These are phyloP conservation scores for Zygosaccharomyces rouxii DNA, from an alignment of 805 yeast species.

Conservation along the genomic window DNA sequence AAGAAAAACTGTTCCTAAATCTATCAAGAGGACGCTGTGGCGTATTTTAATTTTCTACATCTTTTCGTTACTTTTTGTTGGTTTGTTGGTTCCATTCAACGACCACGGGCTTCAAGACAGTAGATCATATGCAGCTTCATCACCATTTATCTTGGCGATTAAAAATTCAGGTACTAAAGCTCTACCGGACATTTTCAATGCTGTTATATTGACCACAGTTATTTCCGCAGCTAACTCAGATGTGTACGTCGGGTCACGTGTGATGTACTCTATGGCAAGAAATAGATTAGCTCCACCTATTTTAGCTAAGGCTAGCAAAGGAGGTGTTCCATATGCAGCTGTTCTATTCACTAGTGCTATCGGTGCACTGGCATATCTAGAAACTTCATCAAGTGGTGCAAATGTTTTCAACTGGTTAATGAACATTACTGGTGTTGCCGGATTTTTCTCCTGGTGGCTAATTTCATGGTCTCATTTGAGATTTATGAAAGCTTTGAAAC, in stretches of 20 bases:
- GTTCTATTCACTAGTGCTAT: slow-evolving; percentile 55
- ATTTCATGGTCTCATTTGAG: slow-evolving; percentile 62
- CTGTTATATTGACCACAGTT: slow-evolving; percentile 59
- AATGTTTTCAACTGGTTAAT: slow-evolving; percentile 68
- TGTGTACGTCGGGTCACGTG: slow-evolving; percentile 66
- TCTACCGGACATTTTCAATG: slow-evolving; percentile 68
- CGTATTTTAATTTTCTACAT: slow-evolving; percentile 66
- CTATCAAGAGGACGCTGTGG: slow-evolving; percentile 62
- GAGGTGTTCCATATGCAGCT: slow-evolving; percentile 59
- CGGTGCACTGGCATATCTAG: slow-evolving; percentile 62
- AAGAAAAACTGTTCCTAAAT: slow-evolving; percentile 63
- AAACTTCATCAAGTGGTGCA: slow-evolving; percentile 48
- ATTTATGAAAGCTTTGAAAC: slow-evolving; percentile 60
- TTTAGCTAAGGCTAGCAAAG: slow-evolving; percentile 43
- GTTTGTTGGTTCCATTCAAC: slow-evolving; percentile 63
- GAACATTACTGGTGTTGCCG: slow-evolving; percentile 73
- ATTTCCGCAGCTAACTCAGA: slow-evolving; percentile 79
- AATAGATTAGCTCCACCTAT: slow-evolving; percentile 53
- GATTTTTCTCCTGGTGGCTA: slow-evolving; percentile 68
- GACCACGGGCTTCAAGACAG: slow-evolving; percentile 46
- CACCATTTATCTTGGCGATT: slow-evolving; percentile 74
- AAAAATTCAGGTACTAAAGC: slow-evolving; percentile 61
- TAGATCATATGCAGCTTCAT: slow-evolving; percentile 45
- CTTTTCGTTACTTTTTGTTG: slow-evolving; percentile 60
- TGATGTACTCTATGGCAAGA: slow-evolving; percentile 60